Evolutionary conservation across 352 stramenopile genomes (phyloP).

Genomic region (Phytophthora lateralis): DNA sequence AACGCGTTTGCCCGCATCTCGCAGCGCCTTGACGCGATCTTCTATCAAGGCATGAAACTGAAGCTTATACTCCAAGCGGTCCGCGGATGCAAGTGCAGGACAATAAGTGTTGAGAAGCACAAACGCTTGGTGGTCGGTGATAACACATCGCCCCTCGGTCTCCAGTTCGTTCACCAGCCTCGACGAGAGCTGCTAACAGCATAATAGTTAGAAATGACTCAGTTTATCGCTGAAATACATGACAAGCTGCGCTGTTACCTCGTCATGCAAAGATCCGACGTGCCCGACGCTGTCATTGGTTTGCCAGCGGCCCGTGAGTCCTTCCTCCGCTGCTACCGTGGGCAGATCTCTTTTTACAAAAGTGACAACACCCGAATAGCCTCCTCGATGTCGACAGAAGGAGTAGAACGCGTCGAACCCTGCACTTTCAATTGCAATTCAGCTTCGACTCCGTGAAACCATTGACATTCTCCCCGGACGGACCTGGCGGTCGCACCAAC

Average conservation of each 20-base stretch:
- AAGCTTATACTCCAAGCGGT: slow-evolving; percentile 88
- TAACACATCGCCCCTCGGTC: slow-evolving; percentile 82
- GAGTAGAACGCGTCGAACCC: slow-evolving; percentile 87
- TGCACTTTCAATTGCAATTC: slow-evolving; percentile 20
- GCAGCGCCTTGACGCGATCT: slow-evolving; percentile 61
- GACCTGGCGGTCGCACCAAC: slow-evolving; percentile 66
- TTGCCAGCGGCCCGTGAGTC: slow-evolving; percentile 64
- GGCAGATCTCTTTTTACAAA: slow-evolving; percentile 60
- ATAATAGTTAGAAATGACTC: not conserved
- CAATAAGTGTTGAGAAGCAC: slow-evolving; percentile 92
- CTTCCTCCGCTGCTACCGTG: slow-evolving; percentile 73
- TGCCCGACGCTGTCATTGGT: slow-evolving; percentile 65
- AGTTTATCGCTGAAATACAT: not conserved
- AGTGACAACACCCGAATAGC: slow-evolving; percentile 84
- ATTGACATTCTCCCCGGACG: not conserved
- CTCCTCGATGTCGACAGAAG: slow-evolving; percentile 65
- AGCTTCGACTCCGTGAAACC: slow-evolving; percentile 1
- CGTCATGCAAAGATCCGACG: slow-evolving; percentile 46
- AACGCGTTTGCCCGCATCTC: slow-evolving; percentile 55
- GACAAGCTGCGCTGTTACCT: slow-evolving; percentile 32
- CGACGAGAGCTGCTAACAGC: slow-evolving; percentile 43
- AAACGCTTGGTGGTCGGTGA: slow-evolving; percentile 90
- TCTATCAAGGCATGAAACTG: slow-evolving; percentile 78
- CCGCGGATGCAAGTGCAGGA: slow-evolving; percentile 64
- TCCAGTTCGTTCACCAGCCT: slow-evolving; percentile 70